These are phyloP conservation scores for Mercurialis annua DNA, from an alignment of 345 rosid genomes.

Conservation along the genomic window DNA sequence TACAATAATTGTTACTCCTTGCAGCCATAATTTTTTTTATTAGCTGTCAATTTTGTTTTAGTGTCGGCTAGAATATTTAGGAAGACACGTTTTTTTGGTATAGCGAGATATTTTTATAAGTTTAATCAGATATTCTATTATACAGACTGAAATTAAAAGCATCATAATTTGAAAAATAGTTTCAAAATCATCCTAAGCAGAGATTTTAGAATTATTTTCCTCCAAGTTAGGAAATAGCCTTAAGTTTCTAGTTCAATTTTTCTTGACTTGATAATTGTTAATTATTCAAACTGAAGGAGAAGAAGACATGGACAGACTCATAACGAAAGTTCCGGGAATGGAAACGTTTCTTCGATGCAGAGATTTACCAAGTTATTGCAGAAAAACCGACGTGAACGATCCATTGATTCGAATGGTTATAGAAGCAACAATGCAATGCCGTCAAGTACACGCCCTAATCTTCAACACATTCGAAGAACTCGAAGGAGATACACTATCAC, in stretches of 20 bases:
- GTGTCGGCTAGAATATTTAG: no score
- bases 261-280: background rate
- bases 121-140: no score
- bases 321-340: slow-evolving; percentile 42
- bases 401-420: slow-evolving; percentile 11
- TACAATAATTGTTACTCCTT: no score
- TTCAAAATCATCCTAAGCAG: slow-evolving; percentile 12
- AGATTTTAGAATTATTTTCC: slow-evolving; percentile 32
- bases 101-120: no score
- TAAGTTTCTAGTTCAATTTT: background rate
- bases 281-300: slow-evolving; percentile 20
- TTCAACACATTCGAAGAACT: slow-evolving; percentile 67
- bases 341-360: slow-evolving; percentile 40
- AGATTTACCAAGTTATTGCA: slow-evolving; percentile 51
- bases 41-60: no score
- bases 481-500: slow-evolving; percentile 45
- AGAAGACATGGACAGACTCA: slow-evolving; percentile 44
- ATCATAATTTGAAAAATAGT: no score
- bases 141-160: no score
- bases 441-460: slow-evolving; percentile 44
- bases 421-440: slow-evolving; percentile 27
- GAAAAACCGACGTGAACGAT: slow-evolving; percentile 26
- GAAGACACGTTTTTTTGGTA: no score
- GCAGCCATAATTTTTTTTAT: no score
- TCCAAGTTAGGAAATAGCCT: no score